Conservation (phyloP, 768 basidiomycete genomes). For the Serendipita sp. region DNA sequence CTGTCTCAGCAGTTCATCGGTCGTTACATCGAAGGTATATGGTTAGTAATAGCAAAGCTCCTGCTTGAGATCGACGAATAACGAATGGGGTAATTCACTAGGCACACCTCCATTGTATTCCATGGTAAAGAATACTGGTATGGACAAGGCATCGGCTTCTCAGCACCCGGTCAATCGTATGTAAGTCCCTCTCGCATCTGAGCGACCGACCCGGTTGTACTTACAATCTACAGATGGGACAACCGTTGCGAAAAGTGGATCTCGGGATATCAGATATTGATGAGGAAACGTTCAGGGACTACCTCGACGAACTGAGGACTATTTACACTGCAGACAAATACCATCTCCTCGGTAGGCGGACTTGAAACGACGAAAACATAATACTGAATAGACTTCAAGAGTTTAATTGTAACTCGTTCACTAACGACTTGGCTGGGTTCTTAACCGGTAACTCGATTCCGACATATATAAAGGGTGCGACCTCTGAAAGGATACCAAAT, state of each 20-base stretch:
- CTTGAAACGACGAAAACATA: constrained; percentile 16
- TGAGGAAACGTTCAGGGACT: constrained; percentile 72
- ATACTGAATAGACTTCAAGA: constrained; percentile 26
- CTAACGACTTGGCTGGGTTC: constrained; percentile 74
- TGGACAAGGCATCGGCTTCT: constrained; percentile 65
- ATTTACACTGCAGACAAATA: constrained; percentile 88
- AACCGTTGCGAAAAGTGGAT: constrained; percentile 49
- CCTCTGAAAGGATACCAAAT: not conserved
- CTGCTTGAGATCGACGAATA: not conserved
- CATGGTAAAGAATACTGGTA: constrained; percentile 80
- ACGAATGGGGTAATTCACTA: constrained; percentile 19
- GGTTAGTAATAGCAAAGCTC: constrained; percentile 30
- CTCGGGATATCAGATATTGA: constrained; percentile 72
- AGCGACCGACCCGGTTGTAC: not conserved
- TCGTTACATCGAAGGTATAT: constrained; percentile 82
- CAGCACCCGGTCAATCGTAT: constrained; percentile 65
- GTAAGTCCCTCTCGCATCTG: constrained; percentile 20
- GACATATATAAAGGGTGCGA: constrained; percentile 57
- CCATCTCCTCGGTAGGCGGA: constrained; percentile 55
- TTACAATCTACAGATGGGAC: constrained; percentile 43
- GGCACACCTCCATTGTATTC: constrained; percentile 88
- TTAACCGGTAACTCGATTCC: constrained; percentile 74
- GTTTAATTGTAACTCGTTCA: constrained; percentile 93
- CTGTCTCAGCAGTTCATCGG: constrained; percentile 72
- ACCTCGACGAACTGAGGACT: constrained; percentile 51